Evolutionary conservation across 345 rosid genomes (phyloP).

Genomic region (Fremontodendron californicum): DNA sequence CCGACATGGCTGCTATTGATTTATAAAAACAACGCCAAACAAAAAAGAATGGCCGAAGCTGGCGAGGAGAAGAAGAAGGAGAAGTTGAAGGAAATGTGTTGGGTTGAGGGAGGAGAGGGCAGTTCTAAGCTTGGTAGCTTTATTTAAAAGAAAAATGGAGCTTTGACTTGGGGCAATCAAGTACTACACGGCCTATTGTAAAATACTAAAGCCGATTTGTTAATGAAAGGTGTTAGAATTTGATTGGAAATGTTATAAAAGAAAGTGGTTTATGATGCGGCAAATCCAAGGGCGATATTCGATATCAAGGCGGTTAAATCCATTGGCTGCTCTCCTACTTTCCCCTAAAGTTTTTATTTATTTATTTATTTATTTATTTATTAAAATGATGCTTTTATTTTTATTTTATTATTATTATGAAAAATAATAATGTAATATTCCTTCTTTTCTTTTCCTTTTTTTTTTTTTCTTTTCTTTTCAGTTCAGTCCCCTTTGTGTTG

Average conservation of each 20-base stretch:
- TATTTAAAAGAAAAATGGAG: conserved; percentile 5
- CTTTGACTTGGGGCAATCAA: conserved; percentile 16
- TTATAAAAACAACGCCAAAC: not conserved
- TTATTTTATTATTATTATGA: too few species aligned
- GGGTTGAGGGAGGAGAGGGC: not conserved
- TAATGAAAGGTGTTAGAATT: not conserved
- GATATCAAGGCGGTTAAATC: too few species aligned
- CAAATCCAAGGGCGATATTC: too few species aligned
- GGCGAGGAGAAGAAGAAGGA: not conserved
- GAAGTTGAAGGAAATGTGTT: not conserved
- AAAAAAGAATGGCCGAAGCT: not conserved
- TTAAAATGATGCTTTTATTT: not conserved
- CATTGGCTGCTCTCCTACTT: not conserved
- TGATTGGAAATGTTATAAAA: not conserved
- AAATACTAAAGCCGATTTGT: conserved; percentile 13
- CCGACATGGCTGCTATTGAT: conserved; percentile 20
- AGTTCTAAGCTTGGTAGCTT: not conserved
- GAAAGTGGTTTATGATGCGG: not conserved
- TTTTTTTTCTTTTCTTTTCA: not conserved
- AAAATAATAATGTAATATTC: not conserved
- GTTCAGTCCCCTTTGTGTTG: not conserved
- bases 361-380: not conserved
- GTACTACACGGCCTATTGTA: conserved; percentile 22
- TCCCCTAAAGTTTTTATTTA: too few species aligned
- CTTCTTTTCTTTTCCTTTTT: too few species aligned